A percentile compares a stretch with the other conserved stretches of the same genome.
phyloP scores from a whole-genome alignment of 2,329 filamentous ascomycete genomes.

The Sporothrix curviconia region DNA sequence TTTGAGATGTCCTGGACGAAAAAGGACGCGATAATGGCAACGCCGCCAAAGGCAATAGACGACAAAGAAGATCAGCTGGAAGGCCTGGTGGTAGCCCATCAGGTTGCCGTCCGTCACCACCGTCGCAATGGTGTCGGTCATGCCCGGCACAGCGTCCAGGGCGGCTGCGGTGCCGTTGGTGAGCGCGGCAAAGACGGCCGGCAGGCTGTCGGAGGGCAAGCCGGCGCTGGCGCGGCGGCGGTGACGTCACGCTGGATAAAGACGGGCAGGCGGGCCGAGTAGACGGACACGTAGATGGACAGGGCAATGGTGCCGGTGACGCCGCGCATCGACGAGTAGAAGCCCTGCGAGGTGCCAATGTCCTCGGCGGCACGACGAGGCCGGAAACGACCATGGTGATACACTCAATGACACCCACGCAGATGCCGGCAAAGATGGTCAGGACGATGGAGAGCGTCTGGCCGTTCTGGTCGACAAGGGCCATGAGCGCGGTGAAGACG shows the following conservation, averaged over 20 bases:
- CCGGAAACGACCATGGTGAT: slow-evolving; percentile 9
- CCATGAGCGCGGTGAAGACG: slow-evolving; percentile 9
- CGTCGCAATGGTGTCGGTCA: background rate
- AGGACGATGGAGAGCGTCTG: slow-evolving; percentile 6
- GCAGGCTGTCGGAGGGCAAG: slow-evolving; percentile 2
- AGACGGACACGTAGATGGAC: slow-evolving; percentile 12
- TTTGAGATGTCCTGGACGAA: slow-evolving; percentile 10
- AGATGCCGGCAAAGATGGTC: background rate
- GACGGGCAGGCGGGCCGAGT: slow-evolving; percentile 4
- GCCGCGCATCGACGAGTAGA: slow-evolving; percentile 7
- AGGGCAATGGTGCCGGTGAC: slow-evolving; percentile 3
- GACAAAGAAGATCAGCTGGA: slow-evolving; percentile 5
- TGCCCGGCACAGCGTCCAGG: slow-evolving; percentile 9
- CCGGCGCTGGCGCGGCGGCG: background rate
- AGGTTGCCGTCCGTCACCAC: background rate
- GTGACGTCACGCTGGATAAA: slow-evolving; percentile 4
- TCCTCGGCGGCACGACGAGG: slow-evolving; percentile 9
- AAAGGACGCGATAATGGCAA: slow-evolving; percentile 9
- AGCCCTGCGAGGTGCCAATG: slow-evolving; percentile 10
- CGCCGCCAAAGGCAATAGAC: slow-evolving; percentile 8
- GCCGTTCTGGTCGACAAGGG: background rate
- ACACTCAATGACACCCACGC: slow-evolving; percentile 9
- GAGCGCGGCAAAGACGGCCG: background rate
- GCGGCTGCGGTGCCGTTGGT: slow-evolving; percentile 7
- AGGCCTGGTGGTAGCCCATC: slow-evolving; percentile 1